Base-by-base conservation (phyloP, 2,329 filamentous ascomycete species). In the Fusarium equiseti region DNA sequence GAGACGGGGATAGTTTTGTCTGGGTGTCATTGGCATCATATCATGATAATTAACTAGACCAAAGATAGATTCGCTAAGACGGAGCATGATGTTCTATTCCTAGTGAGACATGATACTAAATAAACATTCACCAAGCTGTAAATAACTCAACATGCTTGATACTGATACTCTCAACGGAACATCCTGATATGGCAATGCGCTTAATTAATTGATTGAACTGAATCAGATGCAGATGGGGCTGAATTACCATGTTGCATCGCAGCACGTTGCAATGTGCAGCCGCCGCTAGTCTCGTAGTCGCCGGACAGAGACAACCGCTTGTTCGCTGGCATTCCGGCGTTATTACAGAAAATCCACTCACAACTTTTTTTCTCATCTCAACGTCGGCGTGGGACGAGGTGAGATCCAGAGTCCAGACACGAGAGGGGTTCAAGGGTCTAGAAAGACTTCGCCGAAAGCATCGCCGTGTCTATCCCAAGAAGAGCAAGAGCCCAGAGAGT, bases 381-480 rank as follows among this genome's bases (percentile, higher is more conserved):
- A 66, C 46, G 22, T 35, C 44, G 55, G 49, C 58, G 42, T 55
- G 62, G 57, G 24, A 42, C 65, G 52, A 32, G 51, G 44, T 40
- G 40, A 48, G 59, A 56, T 59, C 60, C 35, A 66, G 61, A 72
- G 65, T 59, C 60, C 42, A 70, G 61, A 70, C 66, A 44, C 50
- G 44, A 44, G 68, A 72, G 56, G 68, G 65, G 69, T 66, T 54
- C 69, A 70, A 70, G 68, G 62, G 62, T 70, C 66, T 59, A 72
- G 38, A 50, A 18, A 59, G 46, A 46, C 62, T 54, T 56, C 62
- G 69, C 61, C 69, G 62, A 72, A 63, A 49, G 48, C 69, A 56
- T 69, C 65, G 69, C 69, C 65, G 65, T 72, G 65, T 72, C 65
- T 72, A 66, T 70, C 66, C 66, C 69, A 71, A 62, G 69, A 72